Evolutionary conservation across 164 flowering plant genomes (phyloP), one percentile per base, ranked within the genome.

Genomic region (Nymphaea thermarum): DNA sequence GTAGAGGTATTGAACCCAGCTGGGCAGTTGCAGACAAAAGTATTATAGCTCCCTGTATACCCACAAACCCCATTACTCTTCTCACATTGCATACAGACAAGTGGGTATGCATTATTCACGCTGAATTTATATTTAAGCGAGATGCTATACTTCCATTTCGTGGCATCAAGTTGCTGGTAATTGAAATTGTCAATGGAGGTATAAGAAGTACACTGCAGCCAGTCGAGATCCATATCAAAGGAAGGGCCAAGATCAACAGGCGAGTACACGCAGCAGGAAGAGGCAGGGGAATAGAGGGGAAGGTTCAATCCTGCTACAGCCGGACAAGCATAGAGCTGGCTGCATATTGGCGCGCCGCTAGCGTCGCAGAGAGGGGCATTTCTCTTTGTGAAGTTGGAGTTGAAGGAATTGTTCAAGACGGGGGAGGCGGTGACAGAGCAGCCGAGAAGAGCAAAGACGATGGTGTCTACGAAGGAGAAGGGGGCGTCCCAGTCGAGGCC

Each of bases 401-500:
- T 77, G 16, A 60, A 71, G 47, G 43, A 73, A 59, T 3, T 55
- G 55, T 71, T 71, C 73, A 73, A 85, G 16, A 87, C 76, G 2
- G 90, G 85, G 0, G 95, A 86, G 0, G 88, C 74, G 61, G 70
- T n/a, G 15, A 64, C 65, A 0, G 86, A 77, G 77, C 96, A 87
- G 70, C 81, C 89, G 1, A 87, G 83, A 4, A 89, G 79, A 3
- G 87, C 86, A 51, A 89, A 87, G 64, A 87, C 77, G 16, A 74
- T 83, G 68, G 71, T 70, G 36, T 84, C 90, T 1, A 74, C 68
- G 75, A 89, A 84, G 3, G 83, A 25, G 70, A 89, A 89, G 6
- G 96, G 96, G 0, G 90, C 92, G 25, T 85, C 78, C 89, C 90
- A 83, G 68, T 89, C 89, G 2, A 89, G 85, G 77, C 90, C 81